A percentile compares a stretch with the other conserved stretches of the same genome.
These are phyloP conservation scores for Rutidosis leptorrhynchoides DNA, from an alignment of 129 eudicot genomes.

Conservation along the genomic window DNA sequence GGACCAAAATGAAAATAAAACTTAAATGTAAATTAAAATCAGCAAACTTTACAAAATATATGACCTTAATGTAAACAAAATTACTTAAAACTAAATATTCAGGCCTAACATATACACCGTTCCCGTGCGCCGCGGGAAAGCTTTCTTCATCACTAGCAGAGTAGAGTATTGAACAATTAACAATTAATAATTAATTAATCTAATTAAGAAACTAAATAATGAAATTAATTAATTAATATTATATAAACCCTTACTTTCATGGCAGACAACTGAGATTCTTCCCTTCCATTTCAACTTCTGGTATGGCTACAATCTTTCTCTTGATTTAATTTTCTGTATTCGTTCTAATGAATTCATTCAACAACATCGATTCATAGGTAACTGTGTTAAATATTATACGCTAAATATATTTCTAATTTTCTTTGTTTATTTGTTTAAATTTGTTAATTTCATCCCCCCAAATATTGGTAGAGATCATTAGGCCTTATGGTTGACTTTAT, in stretches of 20 bases:
- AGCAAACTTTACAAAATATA: background rate
- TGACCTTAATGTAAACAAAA: background rate
- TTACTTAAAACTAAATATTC: no score
- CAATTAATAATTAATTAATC: no score
- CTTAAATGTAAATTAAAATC: no score
- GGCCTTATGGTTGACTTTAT: constrained; percentile 20
- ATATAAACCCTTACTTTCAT: constrained; percentile 8
- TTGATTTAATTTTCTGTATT: constrained; percentile 8
- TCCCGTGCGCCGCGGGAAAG: background rate
- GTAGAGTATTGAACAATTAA: no score
- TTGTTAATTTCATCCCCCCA: constrained; percentile 4
- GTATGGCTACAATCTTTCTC: constrained; percentile 19
- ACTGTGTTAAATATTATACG: background rate
- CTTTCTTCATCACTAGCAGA: background rate
- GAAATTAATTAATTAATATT: background rate
- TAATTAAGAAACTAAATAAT: background rate
- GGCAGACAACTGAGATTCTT: constrained; percentile 33
- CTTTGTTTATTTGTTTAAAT: background rate
- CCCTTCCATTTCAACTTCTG: constrained; percentile 21
- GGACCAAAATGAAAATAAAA: no score
- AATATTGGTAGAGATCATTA: background rate
- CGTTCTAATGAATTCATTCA: constrained; percentile 3
- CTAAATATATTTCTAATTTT: background rate
- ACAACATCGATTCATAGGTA: background rate
- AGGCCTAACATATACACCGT: background rate